Evolutionary conservation across 176 grass and related monocot genomes (phyloP), one percentile per base, ranked within the genome.

Genomic region (Thalia dealbata): DNA sequence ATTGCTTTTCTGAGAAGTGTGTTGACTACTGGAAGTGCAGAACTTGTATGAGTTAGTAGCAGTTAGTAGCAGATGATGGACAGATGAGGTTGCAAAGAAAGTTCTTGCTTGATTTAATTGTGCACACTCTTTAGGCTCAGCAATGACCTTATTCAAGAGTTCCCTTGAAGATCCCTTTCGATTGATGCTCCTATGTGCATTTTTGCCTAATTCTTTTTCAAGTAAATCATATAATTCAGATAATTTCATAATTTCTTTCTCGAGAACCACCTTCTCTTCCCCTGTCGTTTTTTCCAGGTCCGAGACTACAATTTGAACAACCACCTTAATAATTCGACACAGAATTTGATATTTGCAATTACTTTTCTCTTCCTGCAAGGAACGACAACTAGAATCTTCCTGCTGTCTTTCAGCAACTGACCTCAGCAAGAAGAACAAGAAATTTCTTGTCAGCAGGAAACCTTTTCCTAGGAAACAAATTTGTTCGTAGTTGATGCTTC

Each of bases 211-310:
- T 85, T 85, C 90, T 41, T 84, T 91, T 75, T 89, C 86, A 52
- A 87, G 69, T 52, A 62, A 25, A 75, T 79, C 44, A 44, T 96
- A 72, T 21, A 72, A 81, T 82, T 79, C 73, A 79, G 84, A 56
- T 72, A 96, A 86, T 67, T 85, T 84, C 41, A 88, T 73, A 78
- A 91, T 82, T 91, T 96, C 88, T 73, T 89, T 96, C 80, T 87
- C 88, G 52, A 89, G 71, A 23, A 71, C 74, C 24, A 80, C 70
- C 74, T 85, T 88, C 35, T 81, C 79, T 30, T 91, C 73, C 16
- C 76, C 82, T 79, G 75, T 38, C 43, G 80, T 72, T 67, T 83
- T 88, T 44, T 82, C 80, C 60, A 96, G 52, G 73, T 91, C 85
- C 74, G 74, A 85, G 77, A 85, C 76, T 61, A 66, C 55, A 80